Percentiles rank a stretch among this genome's conserved stretches.
Evolutionary conservation across 441 rosid species (phyloP).

Genomic region (Codiaeum variegatum): DNA sequence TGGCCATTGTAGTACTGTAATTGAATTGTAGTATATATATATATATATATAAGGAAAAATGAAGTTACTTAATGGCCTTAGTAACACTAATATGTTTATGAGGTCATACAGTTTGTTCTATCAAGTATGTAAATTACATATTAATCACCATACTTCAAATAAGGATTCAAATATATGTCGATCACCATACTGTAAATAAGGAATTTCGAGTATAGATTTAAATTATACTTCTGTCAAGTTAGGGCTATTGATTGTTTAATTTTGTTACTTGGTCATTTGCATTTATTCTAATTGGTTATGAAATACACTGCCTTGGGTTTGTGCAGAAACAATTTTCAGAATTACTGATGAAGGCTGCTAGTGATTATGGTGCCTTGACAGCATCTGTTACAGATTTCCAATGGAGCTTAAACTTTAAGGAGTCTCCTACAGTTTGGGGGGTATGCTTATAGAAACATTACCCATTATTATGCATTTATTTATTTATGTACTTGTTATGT

Average conservation of each 20-base stretch:
- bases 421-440: conserved; percentile 97
- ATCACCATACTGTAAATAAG: background rate
- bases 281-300: background rate
- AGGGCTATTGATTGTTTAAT: background rate
- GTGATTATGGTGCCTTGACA: conserved; percentile 93
- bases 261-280: background rate
- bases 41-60: background rate
- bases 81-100: background rate
- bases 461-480: conserved; percentile 12
- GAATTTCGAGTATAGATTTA: background rate
- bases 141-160: background rate
- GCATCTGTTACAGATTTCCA: conserved; percentile 87
- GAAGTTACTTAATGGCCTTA: background rate
- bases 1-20: background rate
- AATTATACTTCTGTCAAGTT: background rate
- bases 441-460: conserved; percentile 36
- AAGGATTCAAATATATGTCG: background rate
- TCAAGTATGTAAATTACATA: background rate
- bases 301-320: background rate
- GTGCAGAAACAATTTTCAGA: conserved; percentile 95
- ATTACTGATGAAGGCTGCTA: conserved; percentile 88
- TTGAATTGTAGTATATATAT: background rate
- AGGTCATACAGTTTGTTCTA: background rate
- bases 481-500: background rate
- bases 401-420: conserved; percentile 96